Conservation (phyloP, 306 rosid genomes). For the Cucumis melo region DNA sequence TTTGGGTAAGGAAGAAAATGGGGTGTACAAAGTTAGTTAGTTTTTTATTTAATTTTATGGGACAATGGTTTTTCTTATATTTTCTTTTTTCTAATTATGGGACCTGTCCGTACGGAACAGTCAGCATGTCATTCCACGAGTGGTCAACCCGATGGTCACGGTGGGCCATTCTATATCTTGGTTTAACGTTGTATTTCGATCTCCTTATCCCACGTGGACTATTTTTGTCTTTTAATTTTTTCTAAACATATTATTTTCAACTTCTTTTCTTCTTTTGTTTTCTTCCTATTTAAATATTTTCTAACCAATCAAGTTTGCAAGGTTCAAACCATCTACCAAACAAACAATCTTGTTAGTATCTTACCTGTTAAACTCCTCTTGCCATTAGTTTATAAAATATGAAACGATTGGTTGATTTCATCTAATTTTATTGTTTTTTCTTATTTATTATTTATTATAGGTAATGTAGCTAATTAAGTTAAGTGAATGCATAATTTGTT, state of each 20-base stretch:
- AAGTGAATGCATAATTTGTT: no score
- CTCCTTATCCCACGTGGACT: neutral
- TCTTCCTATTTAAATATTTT: neutral
- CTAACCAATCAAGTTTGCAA: neutral
- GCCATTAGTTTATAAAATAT: neutral
- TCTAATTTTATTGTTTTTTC: no score
- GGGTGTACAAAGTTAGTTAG: slow-evolving; percentile 33
- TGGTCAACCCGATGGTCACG: slow-evolving; percentile 14
- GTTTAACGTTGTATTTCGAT: neutral
- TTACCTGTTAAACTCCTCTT: neutral
- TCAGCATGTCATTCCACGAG: neutral
- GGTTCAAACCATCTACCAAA: neutral
- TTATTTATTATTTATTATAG: no score
- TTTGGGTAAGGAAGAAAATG: slow-evolving; percentile 24
- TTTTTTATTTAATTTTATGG: neutral
- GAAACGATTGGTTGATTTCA: neutral
- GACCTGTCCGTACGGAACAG: neutral
- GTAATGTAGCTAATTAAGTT: neutral
- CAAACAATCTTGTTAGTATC: neutral
- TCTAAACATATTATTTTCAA: neutral
- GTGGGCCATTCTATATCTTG: slow-evolving; percentile 7
- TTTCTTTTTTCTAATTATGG: neutral
- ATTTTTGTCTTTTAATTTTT: no score
- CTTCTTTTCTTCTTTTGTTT: neutral
- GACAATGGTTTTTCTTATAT: neutral